Evolutionary conservation across 2,329 filamentous ascomycete genomes (phyloP).

Genomic region (Pleomassaria siparia): DNA sequence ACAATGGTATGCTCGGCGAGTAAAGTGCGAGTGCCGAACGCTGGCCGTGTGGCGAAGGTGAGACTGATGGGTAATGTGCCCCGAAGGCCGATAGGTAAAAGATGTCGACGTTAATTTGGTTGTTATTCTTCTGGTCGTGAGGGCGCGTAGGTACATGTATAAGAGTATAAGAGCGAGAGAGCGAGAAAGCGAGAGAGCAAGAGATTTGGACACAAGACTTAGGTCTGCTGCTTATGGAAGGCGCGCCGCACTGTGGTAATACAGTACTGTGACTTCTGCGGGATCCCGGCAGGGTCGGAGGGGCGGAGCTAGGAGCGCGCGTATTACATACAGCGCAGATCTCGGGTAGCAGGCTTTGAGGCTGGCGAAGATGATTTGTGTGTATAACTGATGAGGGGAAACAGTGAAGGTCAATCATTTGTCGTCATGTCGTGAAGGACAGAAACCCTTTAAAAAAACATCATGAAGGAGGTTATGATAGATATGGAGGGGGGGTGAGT

Average conservation of each 20-base stretch:
- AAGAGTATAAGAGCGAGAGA: no score
- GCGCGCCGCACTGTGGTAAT: slow-evolving; percentile 1
- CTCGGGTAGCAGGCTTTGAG: neutral
- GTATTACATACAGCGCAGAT: neutral
- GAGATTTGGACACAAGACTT: neutral
- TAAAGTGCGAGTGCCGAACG: slow-evolving; percentile 7
- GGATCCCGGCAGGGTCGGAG: slow-evolving; percentile 16
- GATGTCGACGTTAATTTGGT: slow-evolving; percentile 8
- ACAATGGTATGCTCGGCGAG: slow-evolving; percentile 15
- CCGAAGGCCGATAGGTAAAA: slow-evolving; percentile 10
- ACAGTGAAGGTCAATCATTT: no score
- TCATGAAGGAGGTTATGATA: no score
- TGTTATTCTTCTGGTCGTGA: slow-evolving; percentile 17
- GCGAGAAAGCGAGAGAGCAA: slow-evolving; percentile 9
- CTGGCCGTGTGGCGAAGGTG: slow-evolving; percentile 15
- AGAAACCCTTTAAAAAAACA: neutral
- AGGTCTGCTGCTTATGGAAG: slow-evolving; percentile 13
- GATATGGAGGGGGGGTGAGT: no score
- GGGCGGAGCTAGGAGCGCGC: slow-evolving; percentile 15
- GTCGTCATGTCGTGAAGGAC: neutral
- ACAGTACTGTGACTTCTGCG: slow-evolving; percentile 1
- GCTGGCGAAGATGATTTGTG: neutral
- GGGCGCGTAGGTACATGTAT: slow-evolving; percentile 28
- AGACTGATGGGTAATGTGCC: slow-evolving; percentile 14
- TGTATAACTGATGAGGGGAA: no score